Percentiles rank a stretch among this genome's conserved stretches.
These are phyloP conservation scores for Botrytis sinoallii DNA, from an alignment of 2,329 filamentous ascomycete genomes.

Conservation along the genomic window DNA sequence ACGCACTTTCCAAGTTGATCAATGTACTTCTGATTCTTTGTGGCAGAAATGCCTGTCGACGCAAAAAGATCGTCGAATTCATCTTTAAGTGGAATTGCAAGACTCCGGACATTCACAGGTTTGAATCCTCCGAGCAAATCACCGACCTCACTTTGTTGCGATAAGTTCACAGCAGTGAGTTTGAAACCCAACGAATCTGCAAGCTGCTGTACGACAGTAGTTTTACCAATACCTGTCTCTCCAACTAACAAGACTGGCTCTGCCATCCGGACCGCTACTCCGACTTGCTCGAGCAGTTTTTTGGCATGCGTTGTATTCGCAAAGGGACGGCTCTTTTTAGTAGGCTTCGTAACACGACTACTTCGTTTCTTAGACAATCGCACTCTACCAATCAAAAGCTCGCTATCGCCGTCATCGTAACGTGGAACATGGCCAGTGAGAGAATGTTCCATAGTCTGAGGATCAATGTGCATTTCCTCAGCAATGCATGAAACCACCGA, in stretches of 20 bases:
- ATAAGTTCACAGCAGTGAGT: constrained; percentile 89
- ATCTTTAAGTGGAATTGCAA: constrained; percentile 87
- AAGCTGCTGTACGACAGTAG: constrained; percentile 90
- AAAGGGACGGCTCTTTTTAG: constrained; percentile 65
- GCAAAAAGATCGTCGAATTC: constrained; percentile 89
- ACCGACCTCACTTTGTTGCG: constrained; percentile 96
- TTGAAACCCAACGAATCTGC: constrained; percentile 81
- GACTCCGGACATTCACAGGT: constrained; percentile 82
- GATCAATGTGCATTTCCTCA: constrained; percentile 81
- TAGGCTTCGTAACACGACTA: constrained; percentile 45
- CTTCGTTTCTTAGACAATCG: constrained; percentile 52
- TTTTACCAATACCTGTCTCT: constrained; percentile 98
- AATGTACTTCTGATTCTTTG: constrained; percentile 84
- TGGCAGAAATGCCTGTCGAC: constrained; percentile 77
- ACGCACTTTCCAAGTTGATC: constrained; percentile 77
- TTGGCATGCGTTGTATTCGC: constrained; percentile 85
- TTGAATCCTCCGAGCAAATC: constrained; percentile 96
- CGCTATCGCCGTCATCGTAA: constrained; percentile 58
- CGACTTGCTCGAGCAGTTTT: constrained; percentile 82
- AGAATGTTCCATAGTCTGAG: constrained; percentile 76
- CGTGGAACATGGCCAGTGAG: constrained; percentile 69
- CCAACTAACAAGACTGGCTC: constrained; percentile 94
- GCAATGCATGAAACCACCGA: constrained; percentile 69
- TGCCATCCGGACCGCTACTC: constrained; percentile 74
- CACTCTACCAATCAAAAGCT: constrained; percentile 64